Base-by-base conservation (phyloP, 73 alveolate species). In the Paramecium primaurelia region DNA sequence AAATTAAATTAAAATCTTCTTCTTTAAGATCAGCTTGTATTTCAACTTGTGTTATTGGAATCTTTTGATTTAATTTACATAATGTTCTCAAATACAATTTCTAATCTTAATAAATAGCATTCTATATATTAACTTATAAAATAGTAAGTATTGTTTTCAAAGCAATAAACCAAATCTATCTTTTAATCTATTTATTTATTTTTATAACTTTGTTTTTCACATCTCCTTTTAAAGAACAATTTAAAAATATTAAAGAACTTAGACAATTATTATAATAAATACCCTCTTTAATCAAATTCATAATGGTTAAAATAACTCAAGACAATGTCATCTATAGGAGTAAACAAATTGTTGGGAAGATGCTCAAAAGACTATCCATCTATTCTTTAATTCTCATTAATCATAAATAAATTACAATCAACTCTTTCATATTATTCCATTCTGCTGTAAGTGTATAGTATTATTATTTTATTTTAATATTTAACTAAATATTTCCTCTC, bases 21-120 rank as follows among this genome's bases (percentile, higher is more conserved):
- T 80, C 91, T 44, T 64, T 80, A 42, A 80, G 47, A 80, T 80
- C 91, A 20, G 71, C 77, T 20, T 80, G 28, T 10, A 80, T 80
- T 26, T 80, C 91, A 9, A 80, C 44, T 80, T 40, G 8, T 3
- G 51, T 20, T 4, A 47, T 28, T 25, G 91, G 91, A 80, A 80
- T 80, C 14, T 34, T 73, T 37, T 25, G n/a, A 80, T 80, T 49
- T 26, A 49, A 14, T 26, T 80, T 40, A 25, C 75, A 80, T 44
- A 80, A 64, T n/a, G 91, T 80, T 45, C 75, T 22, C 16, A 80
- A 28, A 25, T 26, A 14, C 9, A 80, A 28, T 45, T 36, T 73
- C 6, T 73, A 42, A 47, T 80, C 91, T 26, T 40, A 45, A 45
- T 80, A 80, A 80, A 25, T 44, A 20, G 58, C 91, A 49, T 44